Evolutionary conservation across 768 basidiomycete species (phyloP).

Genomic region (Rhodotorula toruloides): DNA sequence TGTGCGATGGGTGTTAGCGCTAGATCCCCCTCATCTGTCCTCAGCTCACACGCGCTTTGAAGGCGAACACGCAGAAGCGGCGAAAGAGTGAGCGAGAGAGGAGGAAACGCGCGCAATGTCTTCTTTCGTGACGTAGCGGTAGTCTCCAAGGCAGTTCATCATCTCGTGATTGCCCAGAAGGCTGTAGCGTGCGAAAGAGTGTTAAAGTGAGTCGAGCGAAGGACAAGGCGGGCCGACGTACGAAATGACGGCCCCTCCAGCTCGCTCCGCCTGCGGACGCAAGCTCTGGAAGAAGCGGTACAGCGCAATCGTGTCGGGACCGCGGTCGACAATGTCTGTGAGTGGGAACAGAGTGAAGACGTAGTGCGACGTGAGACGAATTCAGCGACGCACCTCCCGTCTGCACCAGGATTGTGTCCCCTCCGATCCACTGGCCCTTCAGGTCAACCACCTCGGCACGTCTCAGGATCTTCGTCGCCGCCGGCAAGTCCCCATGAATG

Average conservation of each 20-base stretch:
- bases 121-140: constrained; percentile 33
- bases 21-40: too few relatives aligned
- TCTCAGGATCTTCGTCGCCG: constrained; percentile 70
- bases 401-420: constrained; percentile 82
- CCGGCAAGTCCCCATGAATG: constrained; percentile 78
- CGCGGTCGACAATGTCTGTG: constrained; percentile 53
- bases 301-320: constrained; percentile 80
- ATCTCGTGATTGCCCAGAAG: constrained; percentile 92
- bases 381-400: constrained; percentile 63
- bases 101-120: constrained; percentile 6
- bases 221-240: neutral
- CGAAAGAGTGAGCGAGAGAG: neutral
- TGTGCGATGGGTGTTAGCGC: too few relatives aligned
- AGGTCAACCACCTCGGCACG: constrained; percentile 73
- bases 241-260: constrained; percentile 68
- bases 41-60: too few relatives aligned
- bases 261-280: constrained; percentile 63
- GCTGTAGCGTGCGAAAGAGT: neutral
- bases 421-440: constrained; percentile 70
- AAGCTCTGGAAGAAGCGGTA: constrained; percentile 80
- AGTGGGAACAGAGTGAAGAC: neutral
- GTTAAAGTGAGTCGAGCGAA: too few relatives aligned
- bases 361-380: too few relatives aligned
- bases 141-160: constrained; percentile 72
- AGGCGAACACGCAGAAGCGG: neutral